phyloP scores from a whole-genome alignment of 1,139 yeast genomes.

The Taiozyma sp. region DNA sequence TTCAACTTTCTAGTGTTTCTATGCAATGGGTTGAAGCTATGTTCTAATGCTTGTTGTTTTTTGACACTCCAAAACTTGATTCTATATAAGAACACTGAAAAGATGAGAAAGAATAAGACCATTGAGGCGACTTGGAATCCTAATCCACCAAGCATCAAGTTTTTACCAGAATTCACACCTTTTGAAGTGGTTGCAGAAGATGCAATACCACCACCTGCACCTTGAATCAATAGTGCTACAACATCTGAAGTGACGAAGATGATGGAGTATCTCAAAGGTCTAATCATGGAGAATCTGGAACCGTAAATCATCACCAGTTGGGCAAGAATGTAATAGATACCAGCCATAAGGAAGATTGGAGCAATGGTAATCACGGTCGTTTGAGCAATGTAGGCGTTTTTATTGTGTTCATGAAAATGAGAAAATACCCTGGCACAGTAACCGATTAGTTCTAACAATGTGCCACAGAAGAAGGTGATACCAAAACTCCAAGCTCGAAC shows the following conservation, averaged over 20 bases:
- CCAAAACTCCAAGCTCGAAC: slow-evolving; percentile 74
- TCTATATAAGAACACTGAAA: background rate
- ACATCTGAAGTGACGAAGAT: slow-evolving; percentile 65
- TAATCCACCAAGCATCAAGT: background rate
- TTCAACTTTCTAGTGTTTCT: background rate
- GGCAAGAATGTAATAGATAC: slow-evolving; percentile 72
- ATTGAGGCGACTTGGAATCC: background rate
- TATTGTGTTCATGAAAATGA: slow-evolving; percentile 29
- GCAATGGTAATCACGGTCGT: slow-evolving; percentile 69
- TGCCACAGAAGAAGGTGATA: slow-evolving; percentile 53
- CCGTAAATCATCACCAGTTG: slow-evolving; percentile 72
- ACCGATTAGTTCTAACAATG: slow-evolving; percentile 62
- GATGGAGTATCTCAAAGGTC: slow-evolving; percentile 72
- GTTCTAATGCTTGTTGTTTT: background rate
- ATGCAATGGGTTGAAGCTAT: background rate
- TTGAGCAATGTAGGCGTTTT: slow-evolving; percentile 54
- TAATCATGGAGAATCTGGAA: slow-evolving; percentile 48
- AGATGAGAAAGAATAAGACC: background rate
- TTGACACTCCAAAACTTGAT: background rate
- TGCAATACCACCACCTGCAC: slow-evolving; percentile 76
- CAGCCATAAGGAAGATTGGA: slow-evolving; percentile 89
- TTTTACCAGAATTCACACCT: background rate
- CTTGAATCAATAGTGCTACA: slow-evolving; percentile 68
- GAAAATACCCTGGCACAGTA: slow-evolving; percentile 58
- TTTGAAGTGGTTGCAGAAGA: background rate